Percentiles rank a stretch among this genome's conserved stretches.
Conservation (phyloP, 805 yeast species). For the Sugiyamaella valdiviana region DNA sequence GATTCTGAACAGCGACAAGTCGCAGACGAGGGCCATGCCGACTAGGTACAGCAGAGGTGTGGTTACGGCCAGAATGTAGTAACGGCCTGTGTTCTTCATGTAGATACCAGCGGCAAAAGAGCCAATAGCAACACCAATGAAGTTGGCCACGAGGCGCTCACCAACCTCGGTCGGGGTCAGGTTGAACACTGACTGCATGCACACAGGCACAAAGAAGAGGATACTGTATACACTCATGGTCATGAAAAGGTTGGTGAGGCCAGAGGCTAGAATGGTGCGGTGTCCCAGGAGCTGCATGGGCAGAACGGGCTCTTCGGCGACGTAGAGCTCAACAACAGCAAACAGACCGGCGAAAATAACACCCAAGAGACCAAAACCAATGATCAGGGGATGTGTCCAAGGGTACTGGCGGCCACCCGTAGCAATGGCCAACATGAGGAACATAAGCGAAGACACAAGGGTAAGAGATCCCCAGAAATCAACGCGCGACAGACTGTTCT, state of each 20-base stretch:
- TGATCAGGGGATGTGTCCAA: constrained; percentile 41
- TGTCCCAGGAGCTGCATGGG: constrained; percentile 54
- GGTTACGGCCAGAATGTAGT: constrained; percentile 42
- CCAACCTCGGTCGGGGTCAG: constrained; percentile 54
- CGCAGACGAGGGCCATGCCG: constrained; percentile 42
- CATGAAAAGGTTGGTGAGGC: constrained; percentile 62
- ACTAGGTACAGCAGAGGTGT: constrained; percentile 40
- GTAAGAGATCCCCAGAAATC: constrained; percentile 62
- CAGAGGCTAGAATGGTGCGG: constrained; percentile 57
- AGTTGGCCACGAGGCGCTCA: constrained; percentile 44
- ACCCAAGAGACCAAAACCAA: constrained; percentile 33
- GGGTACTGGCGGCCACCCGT: constrained; percentile 53
- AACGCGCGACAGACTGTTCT: constrained; percentile 48
- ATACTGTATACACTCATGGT: constrained; percentile 62
- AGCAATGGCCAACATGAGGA: constrained; percentile 60
- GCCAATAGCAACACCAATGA: constrained; percentile 61
- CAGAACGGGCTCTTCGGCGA: constrained; percentile 59
- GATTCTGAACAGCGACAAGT: neutral
- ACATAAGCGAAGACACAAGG: constrained; percentile 51
- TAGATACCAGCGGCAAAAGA: constrained; percentile 61
- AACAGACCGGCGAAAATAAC: constrained; percentile 36
- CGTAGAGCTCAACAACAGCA: constrained; percentile 43
- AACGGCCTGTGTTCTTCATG: constrained; percentile 63
- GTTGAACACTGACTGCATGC: constrained; percentile 48
- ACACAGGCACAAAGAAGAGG: constrained; percentile 67